A percentile compares a stretch with the other conserved stretches of the same genome.
Evolutionary conservation across 768 basidiomycete genomes (phyloP).

Genomic region (Leccinum broughii): DNA sequence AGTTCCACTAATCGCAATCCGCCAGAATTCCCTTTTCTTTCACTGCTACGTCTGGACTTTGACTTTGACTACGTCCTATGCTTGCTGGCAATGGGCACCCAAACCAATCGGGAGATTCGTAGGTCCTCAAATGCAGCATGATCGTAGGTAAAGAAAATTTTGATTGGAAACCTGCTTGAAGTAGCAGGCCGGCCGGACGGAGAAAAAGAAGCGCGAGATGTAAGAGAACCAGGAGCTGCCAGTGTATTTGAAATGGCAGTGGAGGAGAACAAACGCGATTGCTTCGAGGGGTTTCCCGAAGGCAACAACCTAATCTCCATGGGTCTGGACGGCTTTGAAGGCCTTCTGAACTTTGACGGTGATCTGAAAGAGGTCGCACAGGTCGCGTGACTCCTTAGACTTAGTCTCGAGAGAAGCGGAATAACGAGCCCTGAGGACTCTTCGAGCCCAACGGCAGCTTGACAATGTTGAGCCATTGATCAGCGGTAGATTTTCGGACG

Average conservation of each 20-base stretch:
- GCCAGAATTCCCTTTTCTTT: background rate
- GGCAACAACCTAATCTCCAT: no score
- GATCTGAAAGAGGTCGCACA: no score
- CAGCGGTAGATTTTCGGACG: no score
- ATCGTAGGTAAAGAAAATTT: conserved; percentile 22
- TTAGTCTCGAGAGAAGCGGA: no score
- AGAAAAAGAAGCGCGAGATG: background rate
- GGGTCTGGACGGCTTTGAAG: no score
- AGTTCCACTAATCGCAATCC: background rate
- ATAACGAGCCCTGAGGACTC: no score
- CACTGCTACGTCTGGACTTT: no score
- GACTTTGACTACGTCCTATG: background rate
- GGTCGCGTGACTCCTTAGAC: no score
- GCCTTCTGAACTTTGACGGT: no score
- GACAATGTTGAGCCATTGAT: no score
- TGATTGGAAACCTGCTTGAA: conserved; percentile 35
- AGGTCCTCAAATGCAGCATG: background rate
- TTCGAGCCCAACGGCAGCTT: no score
- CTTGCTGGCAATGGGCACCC: background rate
- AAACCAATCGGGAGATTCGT: background rate
- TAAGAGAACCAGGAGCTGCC: background rate
- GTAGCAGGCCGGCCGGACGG: background rate
- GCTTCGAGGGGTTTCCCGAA: background rate
- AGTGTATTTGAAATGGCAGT: background rate
- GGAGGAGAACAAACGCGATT: background rate